Conservation (phyloP, 2,329 filamentous ascomycete genomes). For the Rugonectria rugulosa region DNA sequence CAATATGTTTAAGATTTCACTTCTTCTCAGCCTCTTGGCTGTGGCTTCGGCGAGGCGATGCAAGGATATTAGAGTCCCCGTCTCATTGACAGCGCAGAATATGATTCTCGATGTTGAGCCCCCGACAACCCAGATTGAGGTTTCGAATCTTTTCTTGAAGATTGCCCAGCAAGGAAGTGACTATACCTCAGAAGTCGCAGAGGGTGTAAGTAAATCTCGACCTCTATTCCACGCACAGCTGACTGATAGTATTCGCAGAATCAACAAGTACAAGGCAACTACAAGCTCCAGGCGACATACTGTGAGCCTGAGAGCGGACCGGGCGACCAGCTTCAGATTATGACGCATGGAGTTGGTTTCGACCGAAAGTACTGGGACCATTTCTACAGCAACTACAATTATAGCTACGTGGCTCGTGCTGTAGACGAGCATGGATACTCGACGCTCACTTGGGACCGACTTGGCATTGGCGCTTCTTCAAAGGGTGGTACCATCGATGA, state of each 20-base stretch:
- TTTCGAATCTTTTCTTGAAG: slow-evolving; percentile 62
- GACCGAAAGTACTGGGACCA: slow-evolving; percentile 67
- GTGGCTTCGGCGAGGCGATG: slow-evolving; percentile 48
- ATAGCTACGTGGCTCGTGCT: slow-evolving; percentile 67
- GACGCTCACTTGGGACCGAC: slow-evolving; percentile 68
- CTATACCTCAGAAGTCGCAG: slow-evolving; percentile 52
- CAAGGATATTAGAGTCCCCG: slow-evolving; percentile 61
- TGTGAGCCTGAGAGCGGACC: slow-evolving; percentile 62
- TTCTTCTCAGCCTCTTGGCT: slow-evolving; percentile 37
- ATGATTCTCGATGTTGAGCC: slow-evolving; percentile 59
- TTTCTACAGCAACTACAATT: slow-evolving; percentile 63
- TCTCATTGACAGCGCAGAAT: slow-evolving; percentile 62
- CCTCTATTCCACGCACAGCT: background rate
- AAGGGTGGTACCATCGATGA: slow-evolving; percentile 66
- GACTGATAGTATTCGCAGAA: slow-evolving; percentile 48
- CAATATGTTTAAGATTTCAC: slow-evolving; percentile 31
- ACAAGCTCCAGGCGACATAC: slow-evolving; percentile 67
- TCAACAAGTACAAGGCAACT: slow-evolving; percentile 58
- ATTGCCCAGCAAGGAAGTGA: slow-evolving; percentile 59
- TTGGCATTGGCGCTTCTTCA: slow-evolving; percentile 66
- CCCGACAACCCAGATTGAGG: slow-evolving; percentile 62
- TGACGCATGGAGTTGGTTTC: slow-evolving; percentile 53
- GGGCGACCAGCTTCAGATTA: slow-evolving; percentile 47
- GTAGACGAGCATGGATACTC: slow-evolving; percentile 63
- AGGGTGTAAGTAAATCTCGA: slow-evolving; percentile 46